A percentile compares a stretch with the other conserved stretches of the same genome.
These are phyloP conservation scores for Aureobasidium sp. DNA, from an alignment of 2,329 filamentous ascomycete species.

Conservation along the genomic window DNA sequence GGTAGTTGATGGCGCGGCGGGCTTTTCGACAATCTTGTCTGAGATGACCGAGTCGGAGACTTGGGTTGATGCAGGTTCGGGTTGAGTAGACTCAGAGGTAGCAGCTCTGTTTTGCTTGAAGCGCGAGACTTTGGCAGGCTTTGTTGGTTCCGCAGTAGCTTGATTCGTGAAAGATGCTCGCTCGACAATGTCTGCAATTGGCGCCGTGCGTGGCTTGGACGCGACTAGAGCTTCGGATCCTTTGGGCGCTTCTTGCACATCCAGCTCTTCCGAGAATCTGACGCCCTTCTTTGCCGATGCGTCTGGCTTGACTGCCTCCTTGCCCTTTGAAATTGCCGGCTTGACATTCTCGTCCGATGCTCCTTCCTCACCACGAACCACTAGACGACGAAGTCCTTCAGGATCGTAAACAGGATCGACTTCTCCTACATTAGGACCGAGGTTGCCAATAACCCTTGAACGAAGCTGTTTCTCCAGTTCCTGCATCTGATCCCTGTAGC, in stretches of 20 bases:
- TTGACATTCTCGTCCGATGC: slow-evolving; percentile 19
- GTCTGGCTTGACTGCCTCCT: slow-evolving; percentile 17
- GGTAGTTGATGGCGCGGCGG: slow-evolving; percentile 22
- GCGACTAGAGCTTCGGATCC: not conserved
- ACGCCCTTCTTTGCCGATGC: slow-evolving; percentile 57
- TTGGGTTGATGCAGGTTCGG: not conserved
- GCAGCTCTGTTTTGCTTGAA: slow-evolving; percentile 30
- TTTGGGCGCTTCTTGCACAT: slow-evolving; percentile 44
- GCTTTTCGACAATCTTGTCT: slow-evolving; percentile 50
- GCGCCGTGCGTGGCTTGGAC: not conserved
- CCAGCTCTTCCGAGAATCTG: slow-evolving; percentile 68
- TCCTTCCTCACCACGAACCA: slow-evolving; percentile 33
- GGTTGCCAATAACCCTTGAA: slow-evolving; percentile 49
- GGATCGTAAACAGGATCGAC: slow-evolving; percentile 30
- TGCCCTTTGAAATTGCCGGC: slow-evolving; percentile 14
- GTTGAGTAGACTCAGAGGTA: not conserved
- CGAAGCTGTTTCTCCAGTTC: slow-evolving; percentile 75
- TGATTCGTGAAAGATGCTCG: slow-evolving; percentile 19
- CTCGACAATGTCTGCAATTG: slow-evolving; percentile 31
- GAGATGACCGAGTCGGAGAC: slow-evolving; percentile 44
- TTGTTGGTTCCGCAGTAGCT: slow-evolving; percentile 16
- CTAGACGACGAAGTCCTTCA: slow-evolving; percentile 53
- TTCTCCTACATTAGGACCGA: slow-evolving; percentile 43
- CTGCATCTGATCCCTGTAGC: slow-evolving; percentile 76
- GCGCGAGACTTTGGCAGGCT: slow-evolving; percentile 32